A percentile compares a stretch with the other conserved stretches of the same genome.
phyloP scores from a whole-genome alignment of 306 rosid species.

The Rosa persica region DNA sequence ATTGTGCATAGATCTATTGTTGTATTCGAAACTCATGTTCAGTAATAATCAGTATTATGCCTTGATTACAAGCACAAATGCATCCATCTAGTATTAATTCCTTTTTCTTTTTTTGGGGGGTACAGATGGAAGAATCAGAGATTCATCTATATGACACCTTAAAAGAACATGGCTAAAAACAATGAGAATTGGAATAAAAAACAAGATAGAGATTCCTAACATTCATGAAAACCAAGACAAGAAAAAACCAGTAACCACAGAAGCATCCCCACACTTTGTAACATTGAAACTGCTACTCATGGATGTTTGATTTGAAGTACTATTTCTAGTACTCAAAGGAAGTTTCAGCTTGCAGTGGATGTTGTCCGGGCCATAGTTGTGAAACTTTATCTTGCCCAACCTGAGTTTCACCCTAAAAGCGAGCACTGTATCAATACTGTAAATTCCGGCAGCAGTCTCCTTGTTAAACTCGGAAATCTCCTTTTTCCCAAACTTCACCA shows the following conservation, averaged over 20 bases:
- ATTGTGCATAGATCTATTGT: no score
- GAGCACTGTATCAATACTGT: neutral
- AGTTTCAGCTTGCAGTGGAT: constrained; percentile 6
- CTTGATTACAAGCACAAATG: no score
- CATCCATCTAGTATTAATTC: no score
- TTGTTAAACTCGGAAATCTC: neutral
- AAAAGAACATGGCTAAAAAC: no score
- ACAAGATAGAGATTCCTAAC: neutral
- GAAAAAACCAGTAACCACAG: constrained; percentile 2
- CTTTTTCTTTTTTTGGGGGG: no score
- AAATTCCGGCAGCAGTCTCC: neutral
- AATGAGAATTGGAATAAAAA: no score
- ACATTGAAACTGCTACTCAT: neutral
- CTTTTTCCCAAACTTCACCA: neutral
- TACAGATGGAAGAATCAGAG: no score
- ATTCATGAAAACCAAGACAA: neutral
- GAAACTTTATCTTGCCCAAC: constrained; percentile 18
- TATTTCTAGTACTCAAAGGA: neutral
- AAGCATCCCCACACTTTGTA: neutral
- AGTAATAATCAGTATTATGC: no score
- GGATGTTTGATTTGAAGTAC: neutral
- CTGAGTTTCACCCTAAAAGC: neutral
- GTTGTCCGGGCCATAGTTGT: neutral
- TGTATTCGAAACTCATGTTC: no score
- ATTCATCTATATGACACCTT: no score